Evolutionary conservation across 164 flowering plant species (phyloP), one percentile per base, ranked within the genome.

Genomic region (Macadamia tetraphylla): DNA sequence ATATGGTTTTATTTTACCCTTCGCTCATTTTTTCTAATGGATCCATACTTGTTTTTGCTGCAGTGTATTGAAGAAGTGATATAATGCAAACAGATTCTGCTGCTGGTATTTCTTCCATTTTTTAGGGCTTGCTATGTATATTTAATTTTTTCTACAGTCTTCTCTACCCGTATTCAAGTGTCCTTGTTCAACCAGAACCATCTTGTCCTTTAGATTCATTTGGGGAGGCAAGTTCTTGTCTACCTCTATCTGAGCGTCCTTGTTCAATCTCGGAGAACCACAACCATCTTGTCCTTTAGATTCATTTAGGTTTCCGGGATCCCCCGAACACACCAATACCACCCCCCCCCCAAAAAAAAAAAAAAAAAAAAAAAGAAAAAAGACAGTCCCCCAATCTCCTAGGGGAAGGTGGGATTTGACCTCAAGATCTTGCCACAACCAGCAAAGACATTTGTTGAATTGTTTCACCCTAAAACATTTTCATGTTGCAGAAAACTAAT

Each of bases 31-130:
- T 11, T 53, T 53, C 57, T 53, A 17, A 53, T 14, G 18, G 57
- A 53, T 6, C 49, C 23, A 4, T 66, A 2, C 23, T 56, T 56
- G 46, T 5, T 57, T 35, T 18, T 66, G 13, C 23, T 66, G 52
- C 69, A 66, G 69, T 40, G 61, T 66, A 13, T 56, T 66, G 69
- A 66, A 66, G 69, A 66, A 66, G n/a, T 66, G 69, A 66, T 40
- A 31, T 56, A 17, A 58, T 23, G 12, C 32, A 9, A 43, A 66
- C 9, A 49, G 61, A 5, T 35, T 35, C n/a, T 56, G 43, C 69
- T 56, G 23, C 31, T 56, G 51, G 12, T 8, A 1, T 46, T 46
- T 46, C 51, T 46, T 53, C 30, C 55, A 31, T 65, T 64, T 12
- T 13, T 46, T 3, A 35, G 43, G 62, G 43, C 44, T 60, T 60